Evolutionary conservation across 2,329 filamentous ascomycete genomes (phyloP).

Genomic region (Fusarium ambrosium): DNA sequence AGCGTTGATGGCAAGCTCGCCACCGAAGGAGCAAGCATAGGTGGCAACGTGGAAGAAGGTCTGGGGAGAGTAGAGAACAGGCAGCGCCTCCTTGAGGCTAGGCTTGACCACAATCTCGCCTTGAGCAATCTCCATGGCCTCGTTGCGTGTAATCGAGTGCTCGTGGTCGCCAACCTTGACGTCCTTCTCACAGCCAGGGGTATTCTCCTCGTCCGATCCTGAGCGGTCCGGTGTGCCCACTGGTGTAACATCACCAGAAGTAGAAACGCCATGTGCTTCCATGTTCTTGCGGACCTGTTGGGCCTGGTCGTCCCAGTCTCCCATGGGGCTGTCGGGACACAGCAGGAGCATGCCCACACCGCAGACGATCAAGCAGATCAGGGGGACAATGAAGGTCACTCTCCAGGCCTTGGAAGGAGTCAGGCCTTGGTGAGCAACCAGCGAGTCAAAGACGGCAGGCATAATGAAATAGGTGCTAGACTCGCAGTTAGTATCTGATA

Average conservation of each 20-base stretch:
- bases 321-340: constrained; percentile 86
- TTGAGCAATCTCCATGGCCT: constrained; percentile 68
- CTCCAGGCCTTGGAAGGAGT: constrained; percentile 81
- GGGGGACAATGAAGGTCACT: constrained; percentile 85
- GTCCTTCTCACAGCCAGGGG: constrained; percentile 53
- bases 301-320: constrained; percentile 82
- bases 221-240: constrained; percentile 60
- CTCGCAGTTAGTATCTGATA: constrained; percentile 4
- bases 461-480: constrained; percentile 85
- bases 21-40: constrained; percentile 75
- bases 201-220: constrained; percentile 51
- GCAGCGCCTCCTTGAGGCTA: constrained; percentile 61
- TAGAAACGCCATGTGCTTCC: constrained; percentile 58
- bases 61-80: constrained; percentile 65
- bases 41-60: constrained; percentile 67
- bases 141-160: constrained; percentile 61
- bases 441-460: constrained; percentile 88
- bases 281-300: constrained; percentile 68
- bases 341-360: constrained; percentile 78
- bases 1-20: constrained; percentile 73
- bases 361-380: constrained; percentile 77
- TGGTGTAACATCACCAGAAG: constrained; percentile 63
- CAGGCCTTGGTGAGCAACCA: constrained; percentile 72
- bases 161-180: constrained; percentile 58
- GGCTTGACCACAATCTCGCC: constrained; percentile 70